These are phyloP conservation scores for Paracamarosporium sp. DNA, from an alignment of 2,329 filamentous ascomycete species.

Conservation along the genomic window DNA sequence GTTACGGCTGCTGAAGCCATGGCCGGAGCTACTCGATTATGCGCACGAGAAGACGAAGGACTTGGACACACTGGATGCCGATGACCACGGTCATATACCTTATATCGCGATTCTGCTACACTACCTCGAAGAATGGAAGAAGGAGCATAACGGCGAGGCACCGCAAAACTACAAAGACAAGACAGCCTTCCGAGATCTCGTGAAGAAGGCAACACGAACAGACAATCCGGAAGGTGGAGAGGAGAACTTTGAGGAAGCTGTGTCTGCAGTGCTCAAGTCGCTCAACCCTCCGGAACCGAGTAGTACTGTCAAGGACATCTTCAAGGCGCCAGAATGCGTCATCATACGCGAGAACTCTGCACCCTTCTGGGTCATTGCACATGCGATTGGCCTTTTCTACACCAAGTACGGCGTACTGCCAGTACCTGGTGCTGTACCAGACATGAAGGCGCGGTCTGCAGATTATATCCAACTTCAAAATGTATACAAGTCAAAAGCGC, in stretches of 20 bases:
- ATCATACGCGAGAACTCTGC: slow-evolving; percentile 57
- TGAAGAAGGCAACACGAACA: slow-evolving; percentile 71
- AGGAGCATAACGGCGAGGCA: slow-evolving; percentile 68
- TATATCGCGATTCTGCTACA: slow-evolving; percentile 84
- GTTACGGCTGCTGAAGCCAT: slow-evolving; percentile 81
- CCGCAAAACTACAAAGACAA: slow-evolving; percentile 86
- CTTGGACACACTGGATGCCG: slow-evolving; percentile 73
- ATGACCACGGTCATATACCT: slow-evolving; percentile 90
- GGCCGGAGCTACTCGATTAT: slow-evolving; percentile 79
- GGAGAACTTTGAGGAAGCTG: slow-evolving; percentile 96
- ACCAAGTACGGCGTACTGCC: slow-evolving; percentile 75
- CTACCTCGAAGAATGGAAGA: slow-evolving; percentile 83
- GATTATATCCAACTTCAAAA: slow-evolving; percentile 92
- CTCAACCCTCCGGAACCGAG: slow-evolving; percentile 73
- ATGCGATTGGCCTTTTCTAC: slow-evolving; percentile 80
- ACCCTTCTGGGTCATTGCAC: slow-evolving; percentile 88
- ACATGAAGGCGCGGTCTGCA: slow-evolving; percentile 95
- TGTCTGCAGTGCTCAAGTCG: slow-evolving; percentile 86
- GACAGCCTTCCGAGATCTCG: slow-evolving; percentile 75
- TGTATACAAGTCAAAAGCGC: slow-evolving; percentile 89
- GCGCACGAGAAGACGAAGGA: slow-evolving; percentile 70
- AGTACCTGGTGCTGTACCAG: slow-evolving; percentile 84
- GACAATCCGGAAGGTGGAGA: slow-evolving; percentile 84
- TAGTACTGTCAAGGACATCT: slow-evolving; percentile 76
- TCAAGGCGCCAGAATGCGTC: slow-evolving; percentile 71